phyloP scores from a whole-genome alignment of 1,139 yeast genomes.

The Wickerhamomyces sp. region DNA sequence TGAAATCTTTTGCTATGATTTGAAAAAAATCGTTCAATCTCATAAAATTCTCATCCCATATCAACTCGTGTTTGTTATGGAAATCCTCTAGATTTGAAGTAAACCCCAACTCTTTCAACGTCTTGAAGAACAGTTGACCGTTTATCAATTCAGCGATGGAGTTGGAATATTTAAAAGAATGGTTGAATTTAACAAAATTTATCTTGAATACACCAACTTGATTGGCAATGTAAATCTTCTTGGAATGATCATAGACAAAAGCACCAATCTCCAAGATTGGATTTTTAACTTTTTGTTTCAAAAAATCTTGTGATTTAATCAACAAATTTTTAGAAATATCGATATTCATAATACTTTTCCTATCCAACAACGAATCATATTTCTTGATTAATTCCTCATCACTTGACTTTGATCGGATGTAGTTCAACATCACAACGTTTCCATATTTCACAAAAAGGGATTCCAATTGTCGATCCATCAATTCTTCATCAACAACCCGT shows the following conservation, averaged over 20 bases:
- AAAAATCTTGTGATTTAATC: conserved; percentile 35
- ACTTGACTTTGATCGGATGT: conserved; percentile 33
- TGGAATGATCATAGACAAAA: conserved; percentile 47
- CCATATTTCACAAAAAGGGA: conserved; percentile 53
- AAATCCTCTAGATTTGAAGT: conserved; percentile 30
- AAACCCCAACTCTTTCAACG: conserved; percentile 47
- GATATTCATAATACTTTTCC: conserved; percentile 24
- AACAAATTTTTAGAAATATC: conserved; percentile 29
- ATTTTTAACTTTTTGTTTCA: conserved; percentile 34
- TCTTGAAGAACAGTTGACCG: conserved; percentile 55
- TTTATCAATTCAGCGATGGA: conserved; percentile 49
- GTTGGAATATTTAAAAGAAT: conserved; percentile 1
- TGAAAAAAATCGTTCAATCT: conserved; percentile 38
- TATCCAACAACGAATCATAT: conserved; percentile 28
- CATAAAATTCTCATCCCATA: conserved; percentile 60
- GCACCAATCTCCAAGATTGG: conserved; percentile 61
- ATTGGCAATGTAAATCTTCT: conserved; percentile 49
- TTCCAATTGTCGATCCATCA: conserved; percentile 62
- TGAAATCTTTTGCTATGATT: conserved; percentile 25
- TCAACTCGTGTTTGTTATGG: conserved; percentile 43
- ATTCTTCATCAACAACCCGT: conserved; percentile 57
- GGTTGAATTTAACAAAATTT: conserved; percentile 24
- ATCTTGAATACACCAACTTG: conserved; percentile 66
- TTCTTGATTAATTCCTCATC: conserved; percentile 36
- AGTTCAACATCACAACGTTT: conserved; percentile 55